Percentiles rank a stretch among this genome's conserved stretches.
phyloP scores from a whole-genome alignment of 768 basidiomycete genomes.

The Serendipita sp. region DNA sequence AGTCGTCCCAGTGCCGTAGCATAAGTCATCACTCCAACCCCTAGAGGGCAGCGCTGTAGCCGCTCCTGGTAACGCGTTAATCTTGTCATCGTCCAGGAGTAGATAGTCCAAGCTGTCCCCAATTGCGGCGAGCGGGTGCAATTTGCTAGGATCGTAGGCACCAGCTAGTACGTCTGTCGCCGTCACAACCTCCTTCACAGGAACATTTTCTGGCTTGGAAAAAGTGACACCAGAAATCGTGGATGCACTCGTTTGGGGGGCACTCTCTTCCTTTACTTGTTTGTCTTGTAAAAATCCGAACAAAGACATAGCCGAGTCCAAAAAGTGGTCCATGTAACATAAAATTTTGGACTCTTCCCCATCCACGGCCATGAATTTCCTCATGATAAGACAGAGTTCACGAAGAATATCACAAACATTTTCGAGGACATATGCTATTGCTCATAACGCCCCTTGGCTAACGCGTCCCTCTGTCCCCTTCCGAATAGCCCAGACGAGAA shows the following conservation, averaged over 20 bases:
- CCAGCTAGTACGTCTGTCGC: slow-evolving; percentile 77
- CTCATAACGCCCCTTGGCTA: not conserved
- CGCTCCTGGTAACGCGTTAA: slow-evolving; percentile 75
- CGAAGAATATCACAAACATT: not conserved
- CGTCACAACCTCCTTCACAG: slow-evolving; percentile 33
- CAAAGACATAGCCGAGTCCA: slow-evolving; percentile 5
- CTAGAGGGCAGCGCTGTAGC: slow-evolving; percentile 82
- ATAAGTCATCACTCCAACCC: slow-evolving; percentile 98
- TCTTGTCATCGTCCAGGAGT: slow-evolving; percentile 91
- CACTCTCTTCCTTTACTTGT: not conserved
- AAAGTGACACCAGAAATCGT: not conserved
- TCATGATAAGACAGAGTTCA: not conserved
- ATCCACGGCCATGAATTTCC: not conserved
- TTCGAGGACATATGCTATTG: not conserved
- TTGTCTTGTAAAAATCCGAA: slow-evolving; percentile 9
- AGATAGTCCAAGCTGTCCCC: slow-evolving; percentile 93
- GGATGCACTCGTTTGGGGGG: not conserved
- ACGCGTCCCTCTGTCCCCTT: not conserved
- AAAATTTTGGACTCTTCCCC: not conserved
- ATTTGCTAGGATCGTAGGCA: slow-evolving; percentile 77
- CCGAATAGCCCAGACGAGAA: too few species aligned
- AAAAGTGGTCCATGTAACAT: not conserved
- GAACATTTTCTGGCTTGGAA: slow-evolving; percentile 7
- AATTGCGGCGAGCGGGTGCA: slow-evolving; percentile 87
- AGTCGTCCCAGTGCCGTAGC: slow-evolving; percentile 98